Conservation (phyloP, 2,329 filamentous ascomycete genomes). For the Cytospora chrysosperma region DNA sequence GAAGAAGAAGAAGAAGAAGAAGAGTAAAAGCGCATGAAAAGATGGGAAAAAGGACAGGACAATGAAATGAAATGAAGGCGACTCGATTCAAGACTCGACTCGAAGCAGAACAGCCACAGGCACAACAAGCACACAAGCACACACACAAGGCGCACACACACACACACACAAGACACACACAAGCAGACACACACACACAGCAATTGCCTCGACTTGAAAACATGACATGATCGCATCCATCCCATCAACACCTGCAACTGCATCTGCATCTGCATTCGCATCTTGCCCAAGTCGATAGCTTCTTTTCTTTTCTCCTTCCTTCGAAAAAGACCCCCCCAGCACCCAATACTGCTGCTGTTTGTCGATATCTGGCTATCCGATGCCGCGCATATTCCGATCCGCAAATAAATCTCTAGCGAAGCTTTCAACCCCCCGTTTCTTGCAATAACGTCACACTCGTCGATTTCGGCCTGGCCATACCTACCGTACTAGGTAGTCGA, state of each 20-base stretch:
- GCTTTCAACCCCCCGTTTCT: slow-evolving; percentile 3
- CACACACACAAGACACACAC: background rate
- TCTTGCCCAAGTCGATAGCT: background rate
- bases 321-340: background rate
- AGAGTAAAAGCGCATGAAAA: background rate
- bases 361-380: slow-evolving; percentile 17
- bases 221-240: slow-evolving; percentile 10
- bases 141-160: background rate
- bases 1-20: background rate
- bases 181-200: background rate
- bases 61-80: background rate
- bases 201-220: background rate
- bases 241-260: background rate
- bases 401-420: slow-evolving; percentile 14
- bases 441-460: slow-evolving; percentile 24
- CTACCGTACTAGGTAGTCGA: too few species aligned
- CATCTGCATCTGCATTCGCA: background rate
- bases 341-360: slow-evolving; percentile 8
- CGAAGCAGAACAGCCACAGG: background rate
- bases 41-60: background rate
- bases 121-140: background rate
- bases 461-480: slow-evolving; percentile 10
- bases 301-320: background rate
- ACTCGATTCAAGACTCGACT: background rate
- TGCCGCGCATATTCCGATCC: slow-evolving; percentile 17